A percentile compares a stretch with the other conserved stretches of the same genome.
These are phyloP conservation scores for Trametes sp. DNA, from an alignment of 1,284 basidiomycete genomes.

Conservation along the genomic window DNA sequence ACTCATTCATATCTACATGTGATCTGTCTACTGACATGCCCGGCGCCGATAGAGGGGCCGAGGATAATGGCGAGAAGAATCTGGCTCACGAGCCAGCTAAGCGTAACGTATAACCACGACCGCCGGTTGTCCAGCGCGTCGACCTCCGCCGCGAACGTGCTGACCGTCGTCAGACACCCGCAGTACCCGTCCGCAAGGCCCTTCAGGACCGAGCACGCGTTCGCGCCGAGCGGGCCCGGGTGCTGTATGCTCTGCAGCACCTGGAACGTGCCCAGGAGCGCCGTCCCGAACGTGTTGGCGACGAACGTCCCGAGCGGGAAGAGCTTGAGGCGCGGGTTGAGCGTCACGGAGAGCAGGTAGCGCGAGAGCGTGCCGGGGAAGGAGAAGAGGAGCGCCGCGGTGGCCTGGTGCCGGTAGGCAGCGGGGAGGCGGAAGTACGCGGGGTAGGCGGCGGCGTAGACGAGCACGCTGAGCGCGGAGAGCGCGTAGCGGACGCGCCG, in stretches of 20 bases:
- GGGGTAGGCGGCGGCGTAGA: conserved; percentile 74
- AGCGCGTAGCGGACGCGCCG: conserved; percentile 53
- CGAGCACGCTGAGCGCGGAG: conserved; percentile 57
- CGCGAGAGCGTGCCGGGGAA: conserved; percentile 91
- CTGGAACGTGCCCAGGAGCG: conserved; percentile 75
- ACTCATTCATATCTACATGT: conserved; percentile 45
- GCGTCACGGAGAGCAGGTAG: conserved; percentile 75
- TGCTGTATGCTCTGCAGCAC: conserved; percentile 67
- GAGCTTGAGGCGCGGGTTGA: conserved; percentile 71
- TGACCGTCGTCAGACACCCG: conserved; percentile 94
- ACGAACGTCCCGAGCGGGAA: conserved; percentile 90
- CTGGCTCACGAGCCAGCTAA: conserved; percentile 80
- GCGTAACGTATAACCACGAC: conserved; percentile 71
- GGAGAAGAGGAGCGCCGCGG: conserved; percentile 89
- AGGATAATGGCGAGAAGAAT: conserved; percentile 78
- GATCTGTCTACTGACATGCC: conserved; percentile 49
- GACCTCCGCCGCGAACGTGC: conserved; percentile 91
- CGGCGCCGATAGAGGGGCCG: conserved; percentile 73
- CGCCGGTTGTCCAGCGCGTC: conserved; percentile 62
- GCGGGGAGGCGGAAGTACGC: conserved; percentile 80
- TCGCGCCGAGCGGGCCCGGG: conserved; percentile 49
- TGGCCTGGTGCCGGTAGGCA: conserved; percentile 80
- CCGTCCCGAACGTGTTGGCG: conserved; percentile 87
- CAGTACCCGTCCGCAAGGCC: conserved; percentile 93
- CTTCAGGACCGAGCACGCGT: conserved; percentile 77